These are phyloP conservation scores for Beta lomatogona DNA, from an alignment of 179 eudicot species.

Conservation along the genomic window DNA sequence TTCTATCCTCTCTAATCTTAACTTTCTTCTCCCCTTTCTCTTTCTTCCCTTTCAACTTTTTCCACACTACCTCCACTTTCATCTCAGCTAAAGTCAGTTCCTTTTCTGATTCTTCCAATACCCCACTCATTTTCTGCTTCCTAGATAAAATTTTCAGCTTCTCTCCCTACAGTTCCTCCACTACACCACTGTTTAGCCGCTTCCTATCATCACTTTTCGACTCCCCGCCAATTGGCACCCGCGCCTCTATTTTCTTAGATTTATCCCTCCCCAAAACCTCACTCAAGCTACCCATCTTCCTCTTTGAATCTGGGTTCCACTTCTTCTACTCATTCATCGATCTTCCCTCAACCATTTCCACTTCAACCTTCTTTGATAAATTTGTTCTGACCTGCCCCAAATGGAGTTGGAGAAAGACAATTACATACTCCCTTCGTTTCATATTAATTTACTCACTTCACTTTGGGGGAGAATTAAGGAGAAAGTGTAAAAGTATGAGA, in stretches of 20 bases:
- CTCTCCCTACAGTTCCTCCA: not conserved
- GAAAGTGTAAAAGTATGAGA: no score
- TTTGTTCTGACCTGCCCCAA: conserved; percentile 15
- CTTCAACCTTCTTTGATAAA: not conserved
- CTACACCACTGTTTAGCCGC: conserved; percentile 4
- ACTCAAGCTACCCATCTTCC: conserved; percentile 44
- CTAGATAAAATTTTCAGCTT: not conserved
- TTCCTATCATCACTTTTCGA: conserved; percentile 28
- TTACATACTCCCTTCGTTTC: no score
- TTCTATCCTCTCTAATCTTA: conserved; percentile 25
- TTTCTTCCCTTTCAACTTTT: conserved; percentile 31
- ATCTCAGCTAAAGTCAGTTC: conserved; percentile 78
- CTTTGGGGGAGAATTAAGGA: no score
- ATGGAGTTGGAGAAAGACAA: conserved; percentile 4
- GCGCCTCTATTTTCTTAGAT: conserved; percentile 19
- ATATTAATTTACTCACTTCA: no score
- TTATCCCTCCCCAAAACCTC: conserved; percentile 43
- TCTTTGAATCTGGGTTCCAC: conserved; percentile 25
- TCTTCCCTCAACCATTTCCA: conserved; percentile 1
- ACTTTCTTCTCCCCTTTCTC: conserved; percentile 18
- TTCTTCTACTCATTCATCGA: conserved; percentile 19
- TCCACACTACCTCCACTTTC: conserved; percentile 41
- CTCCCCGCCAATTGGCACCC: conserved; percentile 27
- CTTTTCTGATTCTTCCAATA: conserved; percentile 28
- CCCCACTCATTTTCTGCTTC: conserved; percentile 14